Evolutionary conservation across 768 basidiomycete genomes (phyloP).

Genomic region (Tephrocybe rancida): DNA sequence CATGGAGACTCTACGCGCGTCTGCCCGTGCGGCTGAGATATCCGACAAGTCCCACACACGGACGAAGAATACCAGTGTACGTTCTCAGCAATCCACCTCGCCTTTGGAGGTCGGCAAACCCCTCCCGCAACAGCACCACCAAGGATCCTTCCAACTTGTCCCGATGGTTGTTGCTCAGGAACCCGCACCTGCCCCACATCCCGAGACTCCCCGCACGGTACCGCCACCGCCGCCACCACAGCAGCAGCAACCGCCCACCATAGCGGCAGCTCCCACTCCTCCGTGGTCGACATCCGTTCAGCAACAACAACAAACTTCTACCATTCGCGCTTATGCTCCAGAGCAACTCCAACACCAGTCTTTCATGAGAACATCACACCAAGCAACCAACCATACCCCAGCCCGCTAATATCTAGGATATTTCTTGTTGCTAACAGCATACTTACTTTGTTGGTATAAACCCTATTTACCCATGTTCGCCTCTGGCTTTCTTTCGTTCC

Average conservation of each 20-base stretch:
- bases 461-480: conserved; percentile 1
- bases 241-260: conserved; percentile 13
- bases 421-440: conserved; percentile 16
- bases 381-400: conserved; percentile 21
- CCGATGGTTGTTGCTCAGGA: conserved; percentile 27
- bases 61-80: conserved; percentile 17
- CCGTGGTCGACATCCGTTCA: conserved; percentile 27
- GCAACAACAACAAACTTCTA: conserved; percentile 12
- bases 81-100: conserved; percentile 31
- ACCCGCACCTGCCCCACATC: conserved; percentile 12
- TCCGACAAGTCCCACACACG: conserved; percentile 36
- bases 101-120: conserved; percentile 33
- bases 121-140: conserved; percentile 43
- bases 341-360: conserved; percentile 40
- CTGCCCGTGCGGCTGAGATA: conserved; percentile 59
- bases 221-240: too few relatives aligned
- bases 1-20: conserved; percentile 76
- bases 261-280: conserved; percentile 27
- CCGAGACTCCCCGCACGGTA: conserved; percentile 21
- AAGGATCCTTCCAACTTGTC: conserved; percentile 62
- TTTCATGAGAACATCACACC: conserved; percentile 36
- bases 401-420: conserved; percentile 24
- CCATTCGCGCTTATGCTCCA: conserved; percentile 27
- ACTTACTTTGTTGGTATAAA: conserved; percentile 11
- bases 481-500: conserved; percentile 1